A percentile compares a stretch with the other conserved stretches of the same genome.
phyloP scores from a whole-genome alignment of 2,329 filamentous ascomycete genomes.

The Neofusicoccum sp. region DNA sequence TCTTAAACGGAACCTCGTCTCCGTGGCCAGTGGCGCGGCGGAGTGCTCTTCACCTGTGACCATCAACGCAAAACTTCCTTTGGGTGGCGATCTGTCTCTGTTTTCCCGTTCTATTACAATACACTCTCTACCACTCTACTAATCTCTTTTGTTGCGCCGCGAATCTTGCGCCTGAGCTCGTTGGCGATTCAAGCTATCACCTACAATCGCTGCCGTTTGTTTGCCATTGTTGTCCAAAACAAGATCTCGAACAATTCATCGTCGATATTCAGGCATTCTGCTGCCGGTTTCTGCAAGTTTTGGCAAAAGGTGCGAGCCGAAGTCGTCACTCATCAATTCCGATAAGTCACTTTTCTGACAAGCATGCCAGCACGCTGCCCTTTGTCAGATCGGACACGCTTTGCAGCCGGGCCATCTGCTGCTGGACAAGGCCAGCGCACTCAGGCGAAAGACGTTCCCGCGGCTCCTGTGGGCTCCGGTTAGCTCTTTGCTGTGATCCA shows the following conservation, averaged over 20 bases:
- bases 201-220: constrained; percentile 5
- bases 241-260: background rate
- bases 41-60: background rate
- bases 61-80: constrained; percentile 1
- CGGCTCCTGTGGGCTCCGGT: no score
- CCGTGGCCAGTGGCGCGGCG: background rate
- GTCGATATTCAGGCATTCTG: background rate
- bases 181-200: background rate
- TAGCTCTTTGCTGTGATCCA: background rate
- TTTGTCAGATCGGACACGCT: background rate
- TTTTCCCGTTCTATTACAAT: background rate
- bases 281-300: background rate
- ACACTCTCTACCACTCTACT: background rate
- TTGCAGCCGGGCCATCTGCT: background rate
- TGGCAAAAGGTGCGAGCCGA: constrained; percentile 11
- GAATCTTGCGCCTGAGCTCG: background rate
- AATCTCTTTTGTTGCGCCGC: background rate
- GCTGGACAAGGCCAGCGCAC: background rate
- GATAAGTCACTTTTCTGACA: constrained; percentile 14
- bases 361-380: constrained; percentile 14
- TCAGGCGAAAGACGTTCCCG: background rate
- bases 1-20: background rate
- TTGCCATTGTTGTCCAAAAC: background rate
- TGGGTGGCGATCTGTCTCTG: constrained; percentile 14
- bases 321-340: background rate